These are phyloP conservation scores for Yueomyces sp. DNA, from an alignment of 805 yeast genomes.

Conservation along the genomic window DNA sequence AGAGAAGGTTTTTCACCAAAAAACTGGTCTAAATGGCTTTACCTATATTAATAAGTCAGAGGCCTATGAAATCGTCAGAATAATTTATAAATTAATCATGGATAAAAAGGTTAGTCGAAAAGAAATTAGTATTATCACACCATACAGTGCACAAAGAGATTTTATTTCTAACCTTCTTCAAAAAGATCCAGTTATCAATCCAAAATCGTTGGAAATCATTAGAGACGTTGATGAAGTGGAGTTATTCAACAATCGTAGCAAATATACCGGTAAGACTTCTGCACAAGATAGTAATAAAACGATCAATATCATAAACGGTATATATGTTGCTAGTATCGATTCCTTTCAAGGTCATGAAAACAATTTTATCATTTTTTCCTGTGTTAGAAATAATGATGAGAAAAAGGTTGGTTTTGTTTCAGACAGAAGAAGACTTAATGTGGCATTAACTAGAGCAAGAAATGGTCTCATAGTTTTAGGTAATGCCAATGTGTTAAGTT, in stretches of 20 bases:
- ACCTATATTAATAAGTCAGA: slow-evolving; percentile 49
- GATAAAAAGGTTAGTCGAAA: slow-evolving; percentile 37
- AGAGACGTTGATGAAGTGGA: slow-evolving; percentile 53
- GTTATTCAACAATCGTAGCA: slow-evolving; percentile 25
- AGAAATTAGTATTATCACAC: slow-evolving; percentile 56
- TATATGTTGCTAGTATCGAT: slow-evolving; percentile 54
- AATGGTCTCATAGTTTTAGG: slow-evolving; percentile 51
- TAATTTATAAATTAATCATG: slow-evolving; percentile 36
- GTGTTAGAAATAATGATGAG: slow-evolving; percentile 55
- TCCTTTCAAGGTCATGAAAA: slow-evolving; percentile 96
- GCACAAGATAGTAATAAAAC: slow-evolving; percentile 5
- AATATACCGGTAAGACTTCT: slow-evolving; percentile 3
- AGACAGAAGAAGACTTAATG: slow-evolving; percentile 53
- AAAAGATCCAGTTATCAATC: slow-evolving; percentile 42
- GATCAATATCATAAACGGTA: slow-evolving; percentile 28
- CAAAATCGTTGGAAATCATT: slow-evolving; percentile 32
- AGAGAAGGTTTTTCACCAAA: slow-evolving; percentile 32
- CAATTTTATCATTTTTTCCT: slow-evolving; percentile 64
- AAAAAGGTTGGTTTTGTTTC: slow-evolving; percentile 47
- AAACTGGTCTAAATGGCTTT: slow-evolving; percentile 34
- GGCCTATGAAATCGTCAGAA: slow-evolving; percentile 32
- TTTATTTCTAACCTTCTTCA: slow-evolving; percentile 38
- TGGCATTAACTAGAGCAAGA: slow-evolving; percentile 60
- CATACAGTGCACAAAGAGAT: slow-evolving; percentile 67
- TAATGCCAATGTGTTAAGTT: slow-evolving; percentile 35